These are phyloP conservation scores for Mimosa bimucronata DNA, from an alignment of 306 rosid genomes.

Conservation along the genomic window DNA sequence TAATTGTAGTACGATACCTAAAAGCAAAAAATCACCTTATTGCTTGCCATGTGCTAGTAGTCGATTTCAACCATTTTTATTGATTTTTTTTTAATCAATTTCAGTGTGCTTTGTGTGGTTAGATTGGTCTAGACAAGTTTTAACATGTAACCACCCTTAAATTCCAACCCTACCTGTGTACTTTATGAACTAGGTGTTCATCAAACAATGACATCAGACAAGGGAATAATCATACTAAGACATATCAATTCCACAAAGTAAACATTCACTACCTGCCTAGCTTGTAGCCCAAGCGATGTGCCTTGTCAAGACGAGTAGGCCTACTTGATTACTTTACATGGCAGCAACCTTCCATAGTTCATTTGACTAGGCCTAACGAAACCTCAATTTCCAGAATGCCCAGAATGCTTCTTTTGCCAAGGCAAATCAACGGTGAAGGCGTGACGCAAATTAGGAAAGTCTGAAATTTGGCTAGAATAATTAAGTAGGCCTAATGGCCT, in stretches of 20 bases:
- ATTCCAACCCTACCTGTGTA: not conserved
- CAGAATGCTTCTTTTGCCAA: too few relatives aligned
- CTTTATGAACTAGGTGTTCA: not conserved
- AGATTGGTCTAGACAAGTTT: not conserved
- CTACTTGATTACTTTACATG: too few relatives aligned
- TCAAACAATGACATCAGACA: not conserved
- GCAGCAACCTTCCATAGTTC: too few relatives aligned
- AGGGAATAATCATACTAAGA: not conserved
- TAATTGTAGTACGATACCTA: not conserved
- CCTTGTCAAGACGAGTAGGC: constrained; percentile 2
- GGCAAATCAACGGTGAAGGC: too few relatives aligned
- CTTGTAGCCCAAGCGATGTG: not conserved
- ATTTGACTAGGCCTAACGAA: too few relatives aligned
- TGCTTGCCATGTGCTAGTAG: not conserved
- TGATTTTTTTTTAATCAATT: too few relatives aligned
- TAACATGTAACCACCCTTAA: not conserved
- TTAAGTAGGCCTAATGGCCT: too few relatives aligned
- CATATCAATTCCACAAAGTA: not conserved
- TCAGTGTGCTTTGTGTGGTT: not conserved
- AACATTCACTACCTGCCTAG: not conserved
- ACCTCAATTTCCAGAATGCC: too few relatives aligned
- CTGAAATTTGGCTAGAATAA: too few relatives aligned
- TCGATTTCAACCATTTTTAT: not conserved
- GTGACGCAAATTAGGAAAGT: too few relatives aligned
- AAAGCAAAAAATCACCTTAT: not conserved